These are phyloP conservation scores for Posidonia australis DNA, from an alignment of 106 monocot species.

Conservation along the genomic window DNA sequence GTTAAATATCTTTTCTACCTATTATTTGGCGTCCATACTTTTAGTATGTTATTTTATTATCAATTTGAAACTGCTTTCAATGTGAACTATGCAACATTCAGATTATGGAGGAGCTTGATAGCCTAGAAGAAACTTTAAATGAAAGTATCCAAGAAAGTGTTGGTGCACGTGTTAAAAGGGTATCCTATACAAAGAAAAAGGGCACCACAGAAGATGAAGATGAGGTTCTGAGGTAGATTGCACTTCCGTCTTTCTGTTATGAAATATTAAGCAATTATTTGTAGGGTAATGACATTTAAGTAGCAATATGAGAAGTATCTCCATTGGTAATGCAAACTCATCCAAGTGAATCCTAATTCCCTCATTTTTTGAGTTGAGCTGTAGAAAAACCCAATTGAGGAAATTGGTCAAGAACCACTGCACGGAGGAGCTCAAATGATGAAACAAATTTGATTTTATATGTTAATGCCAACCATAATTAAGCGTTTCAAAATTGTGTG, in stretches of 20 bases:
- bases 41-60: background rate
- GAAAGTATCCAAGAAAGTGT: slow-evolving; percentile 93
- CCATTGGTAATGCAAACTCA: no score
- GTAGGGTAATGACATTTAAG: no score
- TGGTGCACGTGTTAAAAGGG: slow-evolving; percentile 60
- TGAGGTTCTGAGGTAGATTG: slow-evolving; percentile 10
- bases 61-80: background rate
- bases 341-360: no score
- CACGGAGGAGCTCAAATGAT: no score
- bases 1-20: slow-evolving; percentile 25
- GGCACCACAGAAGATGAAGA: slow-evolving; percentile 43
- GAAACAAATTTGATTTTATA: no score
- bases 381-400: no score
- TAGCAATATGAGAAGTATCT: no score
- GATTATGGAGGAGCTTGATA: slow-evolving; percentile 98
- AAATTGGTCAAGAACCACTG: no score
- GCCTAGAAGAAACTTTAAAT: slow-evolving; percentile 96
- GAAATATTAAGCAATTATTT: no score
- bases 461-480: no score
- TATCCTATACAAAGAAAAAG: slow-evolving; percentile 29
- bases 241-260: background rate
- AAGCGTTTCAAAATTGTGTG: no score
- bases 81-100: background rate
- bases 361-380: no score
- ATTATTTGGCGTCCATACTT: background rate